Evolutionary conservation across 1,284 basidiomycete genomes (phyloP).

Genomic region (Cutaneotrichosporon mucoides): DNA sequence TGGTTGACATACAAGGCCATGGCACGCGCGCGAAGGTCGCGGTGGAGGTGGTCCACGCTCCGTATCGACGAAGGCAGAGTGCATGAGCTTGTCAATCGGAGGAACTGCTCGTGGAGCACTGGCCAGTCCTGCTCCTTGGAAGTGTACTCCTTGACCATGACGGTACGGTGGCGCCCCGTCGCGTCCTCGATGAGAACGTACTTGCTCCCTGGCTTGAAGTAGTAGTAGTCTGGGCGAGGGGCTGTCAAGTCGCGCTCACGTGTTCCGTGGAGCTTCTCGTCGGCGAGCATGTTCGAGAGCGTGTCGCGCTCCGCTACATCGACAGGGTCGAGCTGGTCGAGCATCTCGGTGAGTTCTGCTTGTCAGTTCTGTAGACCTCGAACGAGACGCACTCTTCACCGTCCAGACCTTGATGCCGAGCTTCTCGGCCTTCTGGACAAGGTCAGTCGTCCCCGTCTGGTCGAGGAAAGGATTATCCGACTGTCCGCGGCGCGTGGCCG

Average conservation of each 20-base stretch:
- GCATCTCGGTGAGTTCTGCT: constrained; percentile 32
- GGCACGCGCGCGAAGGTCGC: constrained; percentile 39
- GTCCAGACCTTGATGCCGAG: constrained; percentile 89
- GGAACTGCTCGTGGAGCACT: constrained; percentile 50
- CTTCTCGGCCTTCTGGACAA: constrained; percentile 69
- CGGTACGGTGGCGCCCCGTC: constrained; percentile 61
- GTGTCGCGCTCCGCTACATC: constrained; percentile 29
- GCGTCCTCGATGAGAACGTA: constrained; percentile 92
- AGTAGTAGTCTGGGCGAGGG: constrained; percentile 79
- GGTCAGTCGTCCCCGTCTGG: constrained; percentile 53
- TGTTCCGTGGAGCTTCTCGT: constrained; percentile 82
- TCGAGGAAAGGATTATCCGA: constrained; percentile 42
- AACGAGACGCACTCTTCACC: constrained; percentile 60
- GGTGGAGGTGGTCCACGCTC: constrained; percentile 10
- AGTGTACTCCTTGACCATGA: constrained; percentile 56
- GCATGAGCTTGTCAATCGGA: constrained; percentile 32
- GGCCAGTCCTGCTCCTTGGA: constrained; percentile 55
- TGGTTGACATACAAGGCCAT: constrained; percentile 41
- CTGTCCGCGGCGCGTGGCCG: constrained; percentile 16
- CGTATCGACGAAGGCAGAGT: constrained; percentile 14
- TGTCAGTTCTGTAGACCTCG: background rate
- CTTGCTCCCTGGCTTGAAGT: constrained; percentile 73
- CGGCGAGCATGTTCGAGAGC: constrained; percentile 65
- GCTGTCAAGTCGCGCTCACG: constrained; percentile 86
- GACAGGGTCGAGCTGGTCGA: constrained; percentile 53